Evolutionary conservation across 148 eudicot species (phyloP).

Genomic region (Simmondsia chinensis): DNA sequence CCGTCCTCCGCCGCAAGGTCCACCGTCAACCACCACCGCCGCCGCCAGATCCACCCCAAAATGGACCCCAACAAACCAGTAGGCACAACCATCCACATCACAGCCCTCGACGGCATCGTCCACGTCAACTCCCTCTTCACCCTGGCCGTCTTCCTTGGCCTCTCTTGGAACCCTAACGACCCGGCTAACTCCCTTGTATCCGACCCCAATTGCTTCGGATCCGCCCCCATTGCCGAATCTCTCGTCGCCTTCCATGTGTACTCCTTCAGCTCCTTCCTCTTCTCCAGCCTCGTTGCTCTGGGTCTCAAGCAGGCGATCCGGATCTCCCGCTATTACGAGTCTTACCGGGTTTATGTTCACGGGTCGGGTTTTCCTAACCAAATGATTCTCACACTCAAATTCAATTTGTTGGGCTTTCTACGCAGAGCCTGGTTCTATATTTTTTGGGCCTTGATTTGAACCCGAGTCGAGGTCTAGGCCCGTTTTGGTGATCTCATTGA

Average conservation of each 20-base stretch:
- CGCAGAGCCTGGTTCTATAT: no score
- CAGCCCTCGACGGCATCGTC: conserved; percentile 62
- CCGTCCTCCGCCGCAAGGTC: no score
- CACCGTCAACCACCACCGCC: no score
- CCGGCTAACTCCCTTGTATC: conserved; percentile 34
- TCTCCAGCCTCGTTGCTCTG: conserved; percentile 61
- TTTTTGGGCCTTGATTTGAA: no score
- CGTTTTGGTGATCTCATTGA: no score
- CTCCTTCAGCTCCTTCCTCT: conserved; percentile 77
- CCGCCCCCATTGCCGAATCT: conserved; percentile 22
- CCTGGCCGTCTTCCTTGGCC: conserved; percentile 65
- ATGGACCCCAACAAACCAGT: no score
- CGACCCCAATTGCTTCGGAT: conserved; percentile 20
- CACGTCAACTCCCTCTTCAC: conserved; percentile 82
- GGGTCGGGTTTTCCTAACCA: conserved; percentile 29
- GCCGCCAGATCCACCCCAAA: no score
- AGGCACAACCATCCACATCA: conserved; percentile 49
- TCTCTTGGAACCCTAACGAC: conserved; percentile 58
- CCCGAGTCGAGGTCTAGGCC: no score
- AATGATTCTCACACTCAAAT: no score
- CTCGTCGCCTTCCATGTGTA: conserved; percentile 60
- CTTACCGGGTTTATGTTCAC: conserved; percentile 35
- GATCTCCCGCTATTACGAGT: conserved; percentile 25
- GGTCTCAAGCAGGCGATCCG: conserved; percentile 67
- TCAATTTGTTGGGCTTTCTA: no score